A percentile compares a stretch with the other conserved stretches of the same genome.
These are phyloP conservation scores for Fusarium pseudocircinatum DNA, from an alignment of 2,329 filamentous ascomycete genomes.

Conservation along the genomic window DNA sequence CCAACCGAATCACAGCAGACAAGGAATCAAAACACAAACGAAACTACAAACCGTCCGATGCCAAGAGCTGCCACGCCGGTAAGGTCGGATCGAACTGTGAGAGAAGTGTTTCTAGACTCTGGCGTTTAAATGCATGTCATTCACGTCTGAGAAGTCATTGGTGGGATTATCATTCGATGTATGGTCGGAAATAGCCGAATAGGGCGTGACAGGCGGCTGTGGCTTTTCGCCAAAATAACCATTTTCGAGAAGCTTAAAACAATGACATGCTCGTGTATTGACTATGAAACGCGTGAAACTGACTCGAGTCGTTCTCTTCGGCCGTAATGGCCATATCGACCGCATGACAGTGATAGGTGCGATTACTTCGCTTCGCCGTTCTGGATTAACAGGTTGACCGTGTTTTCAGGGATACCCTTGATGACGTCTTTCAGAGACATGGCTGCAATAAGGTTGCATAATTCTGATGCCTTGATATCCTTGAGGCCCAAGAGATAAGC, in stretches of 20 bases:
- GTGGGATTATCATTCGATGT: background rate
- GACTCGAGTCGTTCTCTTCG: background rate
- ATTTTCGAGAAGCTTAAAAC: slow-evolving; percentile 6
- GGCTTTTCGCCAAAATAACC: slow-evolving; percentile 12
- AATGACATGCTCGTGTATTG: slow-evolving; percentile 14
- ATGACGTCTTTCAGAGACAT: background rate
- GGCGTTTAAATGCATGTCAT: background rate
- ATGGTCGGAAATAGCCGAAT: slow-evolving; percentile 11
- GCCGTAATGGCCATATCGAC: background rate
- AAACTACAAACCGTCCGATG: background rate
- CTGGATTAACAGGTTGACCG: background rate
- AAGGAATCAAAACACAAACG: background rate
- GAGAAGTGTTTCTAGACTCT: slow-evolving; percentile 1
- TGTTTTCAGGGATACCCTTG: background rate
- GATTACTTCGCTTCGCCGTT: background rate
- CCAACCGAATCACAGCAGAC: background rate
- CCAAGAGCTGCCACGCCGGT: background rate
- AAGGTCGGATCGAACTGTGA: background rate
- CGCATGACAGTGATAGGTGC: background rate
- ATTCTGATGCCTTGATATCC: background rate
- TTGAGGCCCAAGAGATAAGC: background rate
- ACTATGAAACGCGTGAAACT: slow-evolving; percentile 17
- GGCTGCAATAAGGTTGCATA: background rate
- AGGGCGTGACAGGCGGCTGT: slow-evolving; percentile 5
- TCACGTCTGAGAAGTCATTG: background rate